These are phyloP conservation scores for Solanum bukasovii DNA, from an alignment of 257 asterid genomes.

Conservation along the genomic window DNA sequence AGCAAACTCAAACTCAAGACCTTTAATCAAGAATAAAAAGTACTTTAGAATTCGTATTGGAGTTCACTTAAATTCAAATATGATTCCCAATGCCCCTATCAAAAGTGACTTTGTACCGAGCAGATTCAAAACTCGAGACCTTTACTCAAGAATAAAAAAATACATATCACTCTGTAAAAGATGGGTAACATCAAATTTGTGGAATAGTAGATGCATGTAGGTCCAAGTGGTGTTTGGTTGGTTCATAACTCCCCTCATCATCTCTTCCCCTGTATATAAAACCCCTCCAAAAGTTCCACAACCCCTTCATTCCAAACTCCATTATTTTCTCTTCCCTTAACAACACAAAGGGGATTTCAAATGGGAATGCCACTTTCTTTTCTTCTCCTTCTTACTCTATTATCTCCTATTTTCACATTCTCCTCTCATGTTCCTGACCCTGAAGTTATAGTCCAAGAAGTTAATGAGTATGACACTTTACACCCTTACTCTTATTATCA, in stretches of 20 bases:
- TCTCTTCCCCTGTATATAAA: slow-evolving; percentile 13
- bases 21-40: too few species aligned
- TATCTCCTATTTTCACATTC: slow-evolving; percentile 22
- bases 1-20: background rate
- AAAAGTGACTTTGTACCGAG: too few species aligned
- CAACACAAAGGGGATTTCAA: background rate
- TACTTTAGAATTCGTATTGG: background rate
- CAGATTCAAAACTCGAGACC: background rate
- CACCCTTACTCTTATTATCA: background rate
- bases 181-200: background rate
- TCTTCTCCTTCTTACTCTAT: slow-evolving; percentile 19
- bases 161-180: too few species aligned
- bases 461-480: slow-evolving; percentile 41
- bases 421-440: slow-evolving; percentile 60
- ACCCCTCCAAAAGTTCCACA: background rate
- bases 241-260: slow-evolving; percentile 4
- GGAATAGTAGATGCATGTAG: background rate
- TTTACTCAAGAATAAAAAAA: too few species aligned
- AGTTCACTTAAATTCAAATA: background rate
- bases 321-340: background rate
- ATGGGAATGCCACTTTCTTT: slow-evolving; percentile 25
- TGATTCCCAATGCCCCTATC: too few species aligned
- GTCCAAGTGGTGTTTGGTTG: slow-evolving; percentile 7
- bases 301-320: slow-evolving; percentile 9
- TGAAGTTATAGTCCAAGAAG: slow-evolving; percentile 60